Evolutionary conservation across 2,329 filamentous ascomycete species (phyloP).

Genomic region (Ceratocystiopsis sp.): DNA sequence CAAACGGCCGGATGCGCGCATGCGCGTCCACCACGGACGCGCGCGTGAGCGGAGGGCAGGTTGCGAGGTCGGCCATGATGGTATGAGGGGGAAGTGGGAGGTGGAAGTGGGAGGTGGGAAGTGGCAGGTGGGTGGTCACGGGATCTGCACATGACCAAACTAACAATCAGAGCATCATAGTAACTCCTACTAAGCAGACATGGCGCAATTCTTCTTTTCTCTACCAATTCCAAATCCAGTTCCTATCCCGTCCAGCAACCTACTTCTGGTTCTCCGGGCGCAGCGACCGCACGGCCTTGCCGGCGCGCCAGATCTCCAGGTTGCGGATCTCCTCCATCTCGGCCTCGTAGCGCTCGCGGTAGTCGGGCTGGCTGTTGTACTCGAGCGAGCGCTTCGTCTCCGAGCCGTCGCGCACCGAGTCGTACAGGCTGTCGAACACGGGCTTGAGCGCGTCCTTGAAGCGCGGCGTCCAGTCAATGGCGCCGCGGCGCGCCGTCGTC

Average conservation of each 20-base stretch:
- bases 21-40: constrained; percentile 56
- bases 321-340: constrained; percentile 98
- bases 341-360: constrained; percentile 91
- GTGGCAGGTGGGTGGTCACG: background rate
- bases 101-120: background rate
- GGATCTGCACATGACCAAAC: too few species aligned
- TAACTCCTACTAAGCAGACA: too few species aligned
- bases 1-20: constrained; percentile 51
- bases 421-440: constrained; percentile 94
- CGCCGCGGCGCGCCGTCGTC: constrained; percentile 92
- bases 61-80: constrained; percentile 36
- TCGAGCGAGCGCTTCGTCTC: constrained; percentile 95
- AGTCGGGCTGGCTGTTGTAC: constrained; percentile 91
- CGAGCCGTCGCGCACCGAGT: constrained; percentile 73
- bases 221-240: too few species aligned
- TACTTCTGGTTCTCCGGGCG: constrained; percentile 79
- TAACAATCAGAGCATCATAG: too few species aligned
- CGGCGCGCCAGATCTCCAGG: constrained; percentile 97
- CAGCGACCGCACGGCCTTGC: constrained; percentile 85
- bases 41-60: constrained; percentile 50
- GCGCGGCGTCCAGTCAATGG: constrained; percentile 92
- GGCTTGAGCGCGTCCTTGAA: constrained; percentile 99
- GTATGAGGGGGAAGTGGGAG: too few species aligned
- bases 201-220: too few species aligned
- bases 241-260: too few species aligned